Conservation (phyloP, 768 basidiomycete species). For the Tulasnella sp. region DNA sequence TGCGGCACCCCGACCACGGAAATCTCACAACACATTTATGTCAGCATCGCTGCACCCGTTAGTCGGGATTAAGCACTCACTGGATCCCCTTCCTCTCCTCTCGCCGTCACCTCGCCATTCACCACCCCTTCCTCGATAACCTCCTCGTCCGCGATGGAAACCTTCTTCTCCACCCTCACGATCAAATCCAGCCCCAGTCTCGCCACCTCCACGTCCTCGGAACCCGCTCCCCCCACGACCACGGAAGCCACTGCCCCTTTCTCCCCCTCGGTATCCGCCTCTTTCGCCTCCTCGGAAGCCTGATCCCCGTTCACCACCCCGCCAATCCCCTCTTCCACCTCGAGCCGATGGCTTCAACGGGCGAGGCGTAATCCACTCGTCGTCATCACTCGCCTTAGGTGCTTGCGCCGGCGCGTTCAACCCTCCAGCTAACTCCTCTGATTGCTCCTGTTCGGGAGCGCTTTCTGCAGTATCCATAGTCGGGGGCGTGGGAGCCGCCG, state of each 20-base stretch:
- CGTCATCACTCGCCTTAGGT: constrained; percentile 22
- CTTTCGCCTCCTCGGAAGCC: constrained; percentile 42
- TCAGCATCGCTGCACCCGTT: background rate
- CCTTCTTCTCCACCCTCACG: background rate
- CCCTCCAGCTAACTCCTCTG: constrained; percentile 26
- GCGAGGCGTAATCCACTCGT: constrained; percentile 30
- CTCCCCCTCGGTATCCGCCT: constrained; percentile 42
- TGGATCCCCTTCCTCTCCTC: background rate
- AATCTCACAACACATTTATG: background rate
- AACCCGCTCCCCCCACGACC: constrained; percentile 34
- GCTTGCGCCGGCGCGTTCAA: background rate
- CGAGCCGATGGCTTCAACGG: constrained; percentile 35
- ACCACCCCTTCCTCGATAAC: background rate
- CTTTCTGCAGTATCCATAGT: constrained; percentile 26
- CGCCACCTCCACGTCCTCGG: constrained; percentile 30
- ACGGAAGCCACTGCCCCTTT: constrained; percentile 37
- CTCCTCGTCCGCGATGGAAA: background rate
- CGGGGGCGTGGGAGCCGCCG: constrained; percentile 34
- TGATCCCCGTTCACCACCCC: constrained; percentile 43
- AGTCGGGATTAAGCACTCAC: background rate
- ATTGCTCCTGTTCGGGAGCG: background rate
- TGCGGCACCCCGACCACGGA: background rate
- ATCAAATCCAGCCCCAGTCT: background rate
- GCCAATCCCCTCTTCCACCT: constrained; percentile 47
- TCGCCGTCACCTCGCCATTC: background rate